Evolutionary conservation across 176 grass and related monocot species (phyloP).

Genomic region (Aegilops sharonensis): DNA sequence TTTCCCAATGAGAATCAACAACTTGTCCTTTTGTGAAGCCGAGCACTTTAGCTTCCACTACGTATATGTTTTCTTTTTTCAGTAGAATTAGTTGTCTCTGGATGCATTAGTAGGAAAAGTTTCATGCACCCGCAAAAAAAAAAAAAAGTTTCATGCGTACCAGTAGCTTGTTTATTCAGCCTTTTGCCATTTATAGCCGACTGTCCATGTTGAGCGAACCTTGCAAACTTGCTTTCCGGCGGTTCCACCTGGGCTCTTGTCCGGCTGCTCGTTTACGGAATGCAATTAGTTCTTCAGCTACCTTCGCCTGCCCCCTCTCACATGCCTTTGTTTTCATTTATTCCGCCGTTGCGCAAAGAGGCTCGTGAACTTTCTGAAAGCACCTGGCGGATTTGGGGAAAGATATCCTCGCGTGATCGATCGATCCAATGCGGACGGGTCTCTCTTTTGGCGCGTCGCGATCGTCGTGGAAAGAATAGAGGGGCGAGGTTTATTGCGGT

Average conservation of each 20-base stretch:
- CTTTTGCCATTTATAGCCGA: not conserved
- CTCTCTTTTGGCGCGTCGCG: conserved; percentile 32
- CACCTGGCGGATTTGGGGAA: conserved; percentile 15
- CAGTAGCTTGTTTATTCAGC: conserved; percentile 22
- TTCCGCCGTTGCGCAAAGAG: not conserved
- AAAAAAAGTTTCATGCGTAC: not conserved
- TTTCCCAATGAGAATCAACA: conserved; percentile 12
- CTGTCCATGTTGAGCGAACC: not conserved
- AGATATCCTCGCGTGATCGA: conserved; percentile 27
- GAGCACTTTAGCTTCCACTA: not conserved
- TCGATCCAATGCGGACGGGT: conserved; percentile 40
- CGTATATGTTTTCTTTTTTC: no score
- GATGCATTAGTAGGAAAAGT: not conserved
- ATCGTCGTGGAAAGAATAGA: conserved; percentile 50
- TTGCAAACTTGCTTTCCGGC: conserved; percentile 36
- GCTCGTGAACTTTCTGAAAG: conserved; percentile 14
- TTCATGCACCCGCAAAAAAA: no score
- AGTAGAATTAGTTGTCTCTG: not conserved
- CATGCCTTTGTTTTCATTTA: not conserved
- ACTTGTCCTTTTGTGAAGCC: conserved; percentile 20
- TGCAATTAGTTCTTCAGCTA: not conserved
- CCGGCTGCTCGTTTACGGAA: conserved; percentile 26
- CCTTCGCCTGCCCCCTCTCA: not conserved
- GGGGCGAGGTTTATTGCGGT: conserved; percentile 1
- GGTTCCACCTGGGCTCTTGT: not conserved